Conservation (phyloP, 2,329 filamentous ascomycete genomes). For the Cladophialophora yegresii region DNA sequence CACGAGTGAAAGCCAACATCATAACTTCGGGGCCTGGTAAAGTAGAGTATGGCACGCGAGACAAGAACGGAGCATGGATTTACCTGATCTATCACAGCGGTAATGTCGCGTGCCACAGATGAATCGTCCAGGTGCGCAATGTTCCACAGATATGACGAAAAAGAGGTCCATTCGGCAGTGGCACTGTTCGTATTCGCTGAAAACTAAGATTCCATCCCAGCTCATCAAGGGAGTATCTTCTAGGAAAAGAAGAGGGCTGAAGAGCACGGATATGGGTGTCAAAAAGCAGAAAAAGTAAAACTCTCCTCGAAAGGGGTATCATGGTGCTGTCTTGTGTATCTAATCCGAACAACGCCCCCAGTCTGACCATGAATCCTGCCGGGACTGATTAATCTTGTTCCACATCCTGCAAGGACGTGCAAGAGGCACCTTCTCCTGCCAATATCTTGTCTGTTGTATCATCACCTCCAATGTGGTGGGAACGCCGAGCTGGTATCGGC, state of each 20-base stretch:
- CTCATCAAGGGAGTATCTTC: background rate
- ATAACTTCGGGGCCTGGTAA: background rate
- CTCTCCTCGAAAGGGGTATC: slow-evolving; percentile 12
- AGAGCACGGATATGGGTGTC: background rate
- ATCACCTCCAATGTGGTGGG: background rate
- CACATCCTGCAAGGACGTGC: background rate
- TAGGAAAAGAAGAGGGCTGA: background rate
- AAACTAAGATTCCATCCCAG: background rate
- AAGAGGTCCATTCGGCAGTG: background rate
- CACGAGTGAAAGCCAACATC: background rate
- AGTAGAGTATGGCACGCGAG: background rate
- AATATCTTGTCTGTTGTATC: background rate
- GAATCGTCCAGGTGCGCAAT: background rate
- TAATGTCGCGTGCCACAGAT: background rate
- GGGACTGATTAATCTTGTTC: slow-evolving; percentile 1
- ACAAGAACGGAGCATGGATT: background rate
- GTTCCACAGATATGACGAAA: background rate
- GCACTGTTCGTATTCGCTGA: background rate
- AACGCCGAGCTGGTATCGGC: background rate
- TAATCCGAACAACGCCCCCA: slow-evolving; percentile 10
- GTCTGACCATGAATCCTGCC: slow-evolving; percentile 9
- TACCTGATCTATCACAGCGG: no score
- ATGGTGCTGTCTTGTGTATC: slow-evolving; percentile 17
- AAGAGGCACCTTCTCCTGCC: background rate
- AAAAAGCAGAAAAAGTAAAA: background rate